Evolutionary conservation across 2,329 filamentous ascomycete species (phyloP), one percentile per base, ranked within the genome.

Genomic region (Neonectria faginata): DNA sequence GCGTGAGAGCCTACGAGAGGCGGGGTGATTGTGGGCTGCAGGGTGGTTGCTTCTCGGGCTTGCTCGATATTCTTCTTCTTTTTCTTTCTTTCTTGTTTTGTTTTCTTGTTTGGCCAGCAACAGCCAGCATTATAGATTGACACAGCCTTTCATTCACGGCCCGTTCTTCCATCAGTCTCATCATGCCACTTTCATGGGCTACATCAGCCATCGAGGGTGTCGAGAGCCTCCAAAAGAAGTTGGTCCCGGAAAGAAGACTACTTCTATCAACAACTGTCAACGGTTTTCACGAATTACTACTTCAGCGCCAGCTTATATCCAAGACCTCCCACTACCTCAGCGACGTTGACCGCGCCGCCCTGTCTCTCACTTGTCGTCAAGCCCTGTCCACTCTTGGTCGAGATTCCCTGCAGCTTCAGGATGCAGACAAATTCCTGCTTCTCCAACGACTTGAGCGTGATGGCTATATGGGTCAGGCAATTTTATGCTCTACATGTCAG

Each of bases 281-380:
- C 12, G n/a, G 9, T 48, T 7, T n/a, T 47, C 10, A 47, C 29
- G 29, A 16, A 48, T 5, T 25, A 25, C 22, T 48, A 2, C 25
- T 45, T 5, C 20, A 20, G 7, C 42, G 10, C 25, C 42, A 25
- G 10, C 11, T 25, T 10, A 45, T 45, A 12, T 29, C 22, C 2
- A 12, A 48, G 45, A 48, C 9, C 7, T 16, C 14, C 45, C 45
- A 29, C 22, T 29, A 29, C 9, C 45, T 48, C 45, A 48, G 14
- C 45, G 3, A n/a, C 14, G 22, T 48, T 25, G 45, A 48, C 45
- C n/a, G 11, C 16, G 45, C 45, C 12, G 25, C 45, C 27, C 8
- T 48, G 29, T 48, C 25, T n/a, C 45, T 48, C 14, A n/a, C 45
- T 6, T 48, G 45, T 48, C 45, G 45, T 10, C 45, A 16, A n/a